phyloP scores from a whole-genome alignment of 208 protist species.

The Sergeia podlipaevii region DNA sequence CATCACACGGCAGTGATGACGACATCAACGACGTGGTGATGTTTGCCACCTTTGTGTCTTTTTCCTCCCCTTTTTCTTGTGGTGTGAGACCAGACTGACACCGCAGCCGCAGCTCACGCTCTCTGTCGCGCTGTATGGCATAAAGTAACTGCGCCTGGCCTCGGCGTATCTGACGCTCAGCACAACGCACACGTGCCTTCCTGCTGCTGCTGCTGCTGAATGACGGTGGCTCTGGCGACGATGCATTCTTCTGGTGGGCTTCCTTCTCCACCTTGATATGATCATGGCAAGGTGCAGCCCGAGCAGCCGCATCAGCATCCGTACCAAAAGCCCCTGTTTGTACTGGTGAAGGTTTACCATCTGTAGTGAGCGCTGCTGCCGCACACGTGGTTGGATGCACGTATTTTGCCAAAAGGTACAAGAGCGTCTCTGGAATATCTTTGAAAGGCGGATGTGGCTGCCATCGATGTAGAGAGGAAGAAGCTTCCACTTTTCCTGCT shows the following conservation, averaged over 20 bases:
- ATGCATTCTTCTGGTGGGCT: background rate
- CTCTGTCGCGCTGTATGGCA: too few relatives aligned
- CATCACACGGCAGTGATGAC: too few relatives aligned
- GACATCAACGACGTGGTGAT: too few relatives aligned
- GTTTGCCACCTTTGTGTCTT: too few relatives aligned
- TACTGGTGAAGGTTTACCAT: background rate
- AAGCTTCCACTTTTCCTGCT: background rate
- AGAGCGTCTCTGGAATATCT: slow-evolving; percentile 2
- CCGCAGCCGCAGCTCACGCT: too few relatives aligned
- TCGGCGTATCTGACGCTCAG: too few relatives aligned
- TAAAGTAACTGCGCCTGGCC: too few relatives aligned
- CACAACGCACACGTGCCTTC: background rate
- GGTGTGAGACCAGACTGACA: too few relatives aligned
- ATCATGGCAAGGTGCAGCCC: too few relatives aligned
- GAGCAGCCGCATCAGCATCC: background rate
- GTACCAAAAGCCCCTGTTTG: background rate
- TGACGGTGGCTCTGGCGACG: background rate
- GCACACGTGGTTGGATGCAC: background rate
- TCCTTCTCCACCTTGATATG: too few relatives aligned
- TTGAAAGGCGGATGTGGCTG: background rate
- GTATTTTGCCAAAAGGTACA: slow-evolving; percentile 8
- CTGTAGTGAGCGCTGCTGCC: background rate
- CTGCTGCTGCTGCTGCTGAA: background rate
- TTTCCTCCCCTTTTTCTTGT: too few relatives aligned
- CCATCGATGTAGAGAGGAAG: too few relatives aligned